Evolutionary conservation across 148 eudicot genomes (phyloP).

Genomic region (Talinum fruticosum): DNA sequence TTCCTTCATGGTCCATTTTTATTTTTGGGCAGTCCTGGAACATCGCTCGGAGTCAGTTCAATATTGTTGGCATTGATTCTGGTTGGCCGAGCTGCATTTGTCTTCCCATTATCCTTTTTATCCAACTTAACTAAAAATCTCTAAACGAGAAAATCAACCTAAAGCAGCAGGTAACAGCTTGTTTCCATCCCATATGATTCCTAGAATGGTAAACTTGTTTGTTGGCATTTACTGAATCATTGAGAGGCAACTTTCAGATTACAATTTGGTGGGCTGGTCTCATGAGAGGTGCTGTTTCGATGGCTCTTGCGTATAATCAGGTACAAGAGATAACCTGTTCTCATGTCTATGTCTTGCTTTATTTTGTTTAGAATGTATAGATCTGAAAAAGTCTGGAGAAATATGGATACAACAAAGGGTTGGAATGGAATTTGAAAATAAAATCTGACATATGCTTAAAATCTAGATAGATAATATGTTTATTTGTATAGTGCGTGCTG

Average conservation of each 20-base stretch:
- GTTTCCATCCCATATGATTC: not conserved
- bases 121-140: slow-evolving; percentile 64
- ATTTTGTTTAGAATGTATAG: no score
- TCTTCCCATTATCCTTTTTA: slow-evolving; percentile 67
- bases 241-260: slow-evolving; percentile 34
- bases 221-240: slow-evolving; percentile 1
- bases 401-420: no score
- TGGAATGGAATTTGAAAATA: no score
- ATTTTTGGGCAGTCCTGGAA: slow-evolving; percentile 47
- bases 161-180: slow-evolving; percentile 53
- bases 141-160: slow-evolving; percentile 47
- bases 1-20: not conserved
- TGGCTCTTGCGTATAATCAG: slow-evolving; percentile 87
- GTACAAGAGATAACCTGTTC: slow-evolving; percentile 24
- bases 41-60: slow-evolving; percentile 56
- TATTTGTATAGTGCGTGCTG: no score
- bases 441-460: no score
- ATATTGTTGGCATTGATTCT: slow-evolving; percentile 57
- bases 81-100: slow-evolving; percentile 81
- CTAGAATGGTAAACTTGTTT: not conserved
- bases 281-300: slow-evolving; percentile 84
- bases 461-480: no score
- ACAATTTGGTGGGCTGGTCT: slow-evolving; percentile 92
- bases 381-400: no score
- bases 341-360: not conserved